Conservation (phyloP, 345 rosid genomes). For the Euphorbia pulcherrima region DNA sequence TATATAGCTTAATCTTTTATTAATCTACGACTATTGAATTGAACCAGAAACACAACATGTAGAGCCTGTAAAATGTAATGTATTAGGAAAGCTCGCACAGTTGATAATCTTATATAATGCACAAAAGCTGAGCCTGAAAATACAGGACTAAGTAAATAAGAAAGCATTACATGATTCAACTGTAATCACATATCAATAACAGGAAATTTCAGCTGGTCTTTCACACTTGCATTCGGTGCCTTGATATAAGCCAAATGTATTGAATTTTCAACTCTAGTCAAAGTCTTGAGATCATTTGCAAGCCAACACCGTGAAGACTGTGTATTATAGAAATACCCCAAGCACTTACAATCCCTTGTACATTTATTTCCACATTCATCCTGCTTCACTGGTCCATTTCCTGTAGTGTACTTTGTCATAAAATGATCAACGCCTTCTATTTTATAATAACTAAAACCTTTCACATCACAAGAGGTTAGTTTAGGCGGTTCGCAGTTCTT, state of each 20-base stretch:
- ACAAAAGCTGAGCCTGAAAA: too few species aligned
- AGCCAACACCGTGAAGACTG: slow-evolving; percentile 28
- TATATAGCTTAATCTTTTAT: too few species aligned
- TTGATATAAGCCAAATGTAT: slow-evolving; percentile 30
- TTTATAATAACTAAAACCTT: slow-evolving; percentile 33
- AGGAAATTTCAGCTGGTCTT: too few species aligned
- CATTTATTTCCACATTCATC: slow-evolving; percentile 34
- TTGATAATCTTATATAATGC: too few species aligned
- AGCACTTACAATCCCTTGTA: slow-evolving; percentile 25
- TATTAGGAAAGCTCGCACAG: too few species aligned
- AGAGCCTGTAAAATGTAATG: too few species aligned
- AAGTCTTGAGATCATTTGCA: slow-evolving; percentile 31
- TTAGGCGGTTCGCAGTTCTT: slow-evolving; percentile 30
- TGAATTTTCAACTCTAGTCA: slow-evolving; percentile 27
- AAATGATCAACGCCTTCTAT: slow-evolving; percentile 54
- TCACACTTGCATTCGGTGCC: neutral
- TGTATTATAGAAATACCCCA: slow-evolving; percentile 28
- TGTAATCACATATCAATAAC: too few species aligned
- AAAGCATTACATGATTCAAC: too few species aligned
- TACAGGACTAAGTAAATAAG: too few species aligned
- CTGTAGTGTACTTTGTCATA: slow-evolving; percentile 37
- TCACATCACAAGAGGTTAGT: slow-evolving; percentile 27
- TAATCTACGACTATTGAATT: too few species aligned
- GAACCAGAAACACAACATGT: too few species aligned
- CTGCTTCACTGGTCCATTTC: slow-evolving; percentile 28